Percentiles rank a stretch among this genome's conserved stretches.
Evolutionary conservation across 2,329 filamentous ascomycete species (phyloP).

Genomic region (Arthrinium puccinioides): DNA sequence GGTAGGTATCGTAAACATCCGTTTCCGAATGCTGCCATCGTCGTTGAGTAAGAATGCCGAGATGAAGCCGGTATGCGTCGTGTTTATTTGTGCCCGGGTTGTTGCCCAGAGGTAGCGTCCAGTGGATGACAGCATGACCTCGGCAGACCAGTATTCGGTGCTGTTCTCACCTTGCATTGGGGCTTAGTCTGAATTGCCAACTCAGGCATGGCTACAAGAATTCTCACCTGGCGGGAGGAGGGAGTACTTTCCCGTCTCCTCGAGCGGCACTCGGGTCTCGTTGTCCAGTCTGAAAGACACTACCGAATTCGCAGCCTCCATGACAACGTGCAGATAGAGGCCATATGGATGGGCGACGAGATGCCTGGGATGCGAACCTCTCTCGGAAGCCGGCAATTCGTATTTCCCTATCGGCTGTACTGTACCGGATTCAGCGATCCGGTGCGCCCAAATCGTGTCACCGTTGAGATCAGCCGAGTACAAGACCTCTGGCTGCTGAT

Average conservation of each 20-base stretch:
- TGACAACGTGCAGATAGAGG: conserved; percentile 11
- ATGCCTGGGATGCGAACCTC: conserved; percentile 9
- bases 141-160: conserved; percentile 12
- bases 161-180: conserved; percentile 5
- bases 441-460: conserved; percentile 14
- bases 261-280: conserved; percentile 1
- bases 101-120: conserved; percentile 13
- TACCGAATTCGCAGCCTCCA: conserved; percentile 10
- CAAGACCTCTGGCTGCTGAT: neutral
- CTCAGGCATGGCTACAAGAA: too few species aligned
- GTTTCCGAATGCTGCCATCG: conserved; percentile 7
- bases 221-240: conserved; percentile 9
- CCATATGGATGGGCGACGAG: conserved; percentile 8
- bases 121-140: conserved; percentile 12
- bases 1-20: conserved; percentile 12
- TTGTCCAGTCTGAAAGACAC: conserved; percentile 6
- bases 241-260: conserved; percentile 4
- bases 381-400: neutral
- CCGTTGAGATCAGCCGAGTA: conserved; percentile 15
- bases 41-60: conserved; percentile 9
- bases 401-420: neutral
- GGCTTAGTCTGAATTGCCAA: too few species aligned
- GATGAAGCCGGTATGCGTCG: conserved; percentile 9
- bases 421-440: conserved; percentile 1
- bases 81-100: conserved; percentile 4